These are phyloP conservation scores for Diaporthe humulicola DNA, from an alignment of 2,329 filamentous ascomycete species.

Conservation along the genomic window DNA sequence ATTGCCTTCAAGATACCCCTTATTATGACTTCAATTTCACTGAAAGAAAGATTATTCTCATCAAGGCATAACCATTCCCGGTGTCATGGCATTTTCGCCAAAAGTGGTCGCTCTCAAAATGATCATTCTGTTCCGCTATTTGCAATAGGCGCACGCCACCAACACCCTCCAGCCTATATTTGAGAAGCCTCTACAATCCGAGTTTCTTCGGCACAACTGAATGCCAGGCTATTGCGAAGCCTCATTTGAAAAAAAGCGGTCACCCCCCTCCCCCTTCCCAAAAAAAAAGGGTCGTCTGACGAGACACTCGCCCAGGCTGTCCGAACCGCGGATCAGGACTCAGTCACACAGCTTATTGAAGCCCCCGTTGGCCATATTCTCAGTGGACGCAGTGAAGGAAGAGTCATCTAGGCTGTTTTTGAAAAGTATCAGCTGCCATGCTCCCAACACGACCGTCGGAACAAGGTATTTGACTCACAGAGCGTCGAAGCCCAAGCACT, in stretches of 20 bases:
- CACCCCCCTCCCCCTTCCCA: background rate
- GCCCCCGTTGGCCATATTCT: constrained; percentile 44
- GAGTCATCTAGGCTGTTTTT: constrained; percentile 42
- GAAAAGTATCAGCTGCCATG: background rate
- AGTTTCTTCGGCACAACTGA: background rate
- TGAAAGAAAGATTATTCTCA: background rate
- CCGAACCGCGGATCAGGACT: background rate
- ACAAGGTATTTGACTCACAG: constrained; percentile 33
- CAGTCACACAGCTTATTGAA: constrained; percentile 46
- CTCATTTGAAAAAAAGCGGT: background rate
- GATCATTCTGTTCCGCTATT: background rate
- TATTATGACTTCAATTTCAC: constrained; percentile 7
- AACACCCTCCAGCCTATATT: background rate
- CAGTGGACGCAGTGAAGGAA: constrained; percentile 41
- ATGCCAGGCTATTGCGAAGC: background rate
- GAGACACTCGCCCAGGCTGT: background rate
- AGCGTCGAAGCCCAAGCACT: constrained; percentile 39
- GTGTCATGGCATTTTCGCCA: background rate
- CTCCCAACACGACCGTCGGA: background rate
- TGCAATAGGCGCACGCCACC: background rate
- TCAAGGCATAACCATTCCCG: background rate
- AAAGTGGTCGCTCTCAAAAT: background rate
- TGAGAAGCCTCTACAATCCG: background rate
- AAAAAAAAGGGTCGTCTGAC: background rate
- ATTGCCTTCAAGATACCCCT: constrained; percentile 35